Base-by-base conservation (phyloP, 768 basidiomycete species). In the Cystofilobasidium ferigula region DNA sequence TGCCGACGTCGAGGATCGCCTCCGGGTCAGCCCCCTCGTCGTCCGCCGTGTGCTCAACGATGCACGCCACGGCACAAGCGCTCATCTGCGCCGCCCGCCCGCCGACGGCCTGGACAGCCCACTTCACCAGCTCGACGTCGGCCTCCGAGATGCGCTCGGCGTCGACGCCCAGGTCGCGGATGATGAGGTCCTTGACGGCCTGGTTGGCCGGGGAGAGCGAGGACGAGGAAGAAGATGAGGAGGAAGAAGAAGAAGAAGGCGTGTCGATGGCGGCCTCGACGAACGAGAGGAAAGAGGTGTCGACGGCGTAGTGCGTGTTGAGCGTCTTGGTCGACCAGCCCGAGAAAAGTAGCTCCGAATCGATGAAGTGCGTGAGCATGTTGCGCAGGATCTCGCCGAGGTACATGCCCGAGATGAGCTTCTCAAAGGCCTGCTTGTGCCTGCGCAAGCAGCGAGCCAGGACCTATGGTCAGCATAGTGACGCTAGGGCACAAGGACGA, bases 391-490 rank as follows among this genome's bases (percentile, higher is more conserved):
- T 83, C 77, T 99, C 95, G 64, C 95, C 95, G 45, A 98, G 83
- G 76, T 99, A 99, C 94, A 99, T 97, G 64, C 95, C 95, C 1
- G 91, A 95, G 71, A 99, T 87, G 78, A 95, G 90, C 79, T 98
- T 99, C 77, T 99, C 95, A 74, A 91, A 98, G 2, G 88, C 88
- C 75, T 98, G 95, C 74, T 82, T 86, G 40, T 82, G 80, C 30
- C 77, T 78, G 62, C 4, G 12, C n/a, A 24, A 34, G 14, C 14
- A 18, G 22, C n/a, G n/a, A n/a, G n/a, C n/a, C n/a, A n/a, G n/a
- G n/a, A n/a, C n/a, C 34, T 35, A 38, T 5, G 35, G 36, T 24
- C 5, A 12, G 26, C 32, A 16, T 34, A 13, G 30, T 2, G 26
- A 30, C 9, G n/a, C 14, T 35, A 57, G 7, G 59, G n/a, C 30